Conservation (phyloP, 2,329 filamentous ascomycete species). For the Hymenoscyphus occultus region DNA sequence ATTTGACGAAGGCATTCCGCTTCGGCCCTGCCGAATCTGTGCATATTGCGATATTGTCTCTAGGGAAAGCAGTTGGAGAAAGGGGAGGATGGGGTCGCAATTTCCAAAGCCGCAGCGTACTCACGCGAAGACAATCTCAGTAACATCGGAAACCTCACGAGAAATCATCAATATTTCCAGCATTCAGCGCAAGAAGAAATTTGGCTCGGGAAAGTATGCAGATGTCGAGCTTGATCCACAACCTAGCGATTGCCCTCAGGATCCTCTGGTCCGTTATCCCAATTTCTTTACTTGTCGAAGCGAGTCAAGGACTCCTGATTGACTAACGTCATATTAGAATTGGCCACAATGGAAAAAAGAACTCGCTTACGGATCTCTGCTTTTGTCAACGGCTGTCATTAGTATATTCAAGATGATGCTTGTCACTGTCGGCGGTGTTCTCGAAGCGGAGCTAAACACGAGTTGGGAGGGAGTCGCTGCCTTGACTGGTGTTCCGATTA, state of each 20-base stretch:
- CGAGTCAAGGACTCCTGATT: neutral
- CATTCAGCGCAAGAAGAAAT: constrained; percentile 8
- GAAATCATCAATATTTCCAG: constrained; percentile 2
- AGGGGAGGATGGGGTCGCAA: constrained; percentile 7
- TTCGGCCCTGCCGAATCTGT: neutral
- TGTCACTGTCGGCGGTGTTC: constrained; percentile 45
- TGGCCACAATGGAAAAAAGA: constrained; percentile 56
- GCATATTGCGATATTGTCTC: neutral
- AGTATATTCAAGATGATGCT: constrained; percentile 55
- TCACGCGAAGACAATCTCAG: constrained; percentile 13
- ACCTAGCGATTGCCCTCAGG: constrained; percentile 52
- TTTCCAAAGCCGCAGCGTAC: constrained; percentile 9
- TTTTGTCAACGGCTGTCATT: constrained; percentile 46
- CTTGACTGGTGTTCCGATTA: constrained; percentile 52
- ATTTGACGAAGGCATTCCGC: neutral
- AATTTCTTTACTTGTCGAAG: neutral
- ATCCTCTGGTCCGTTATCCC: constrained; percentile 48
- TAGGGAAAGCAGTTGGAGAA: neutral
- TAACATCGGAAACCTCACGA: constrained; percentile 8
- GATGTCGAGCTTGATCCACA: constrained; percentile 42
- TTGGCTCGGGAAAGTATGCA: constrained; percentile 11
- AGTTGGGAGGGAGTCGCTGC: constrained; percentile 49
- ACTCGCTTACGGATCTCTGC: constrained; percentile 46
- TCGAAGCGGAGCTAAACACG: constrained; percentile 43
- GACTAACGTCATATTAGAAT: constrained; percentile 43